Percentiles rank a stretch among this genome's conserved stretches.
Evolutionary conservation across 2,329 filamentous ascomycete genomes (phyloP).

Genomic region (Ceratocystis cacaofunesta): DNA sequence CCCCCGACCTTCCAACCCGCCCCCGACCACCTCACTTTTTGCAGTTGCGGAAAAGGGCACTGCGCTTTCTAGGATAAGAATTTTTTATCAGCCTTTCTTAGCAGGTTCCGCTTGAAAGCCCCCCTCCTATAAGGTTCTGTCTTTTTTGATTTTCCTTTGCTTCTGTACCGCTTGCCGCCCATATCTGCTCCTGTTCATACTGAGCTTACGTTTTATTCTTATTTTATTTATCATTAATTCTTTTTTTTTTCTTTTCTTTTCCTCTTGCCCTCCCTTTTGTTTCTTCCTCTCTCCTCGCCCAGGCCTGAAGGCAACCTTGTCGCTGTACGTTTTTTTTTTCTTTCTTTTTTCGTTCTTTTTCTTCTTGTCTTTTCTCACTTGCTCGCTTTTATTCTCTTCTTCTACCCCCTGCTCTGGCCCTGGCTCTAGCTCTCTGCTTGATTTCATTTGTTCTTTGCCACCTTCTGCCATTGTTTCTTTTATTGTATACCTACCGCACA

Average conservation of each 20-base stretch:
- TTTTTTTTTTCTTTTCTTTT: neutral
- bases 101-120: no score
- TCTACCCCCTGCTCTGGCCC: neutral
- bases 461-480: conserved; percentile 1
- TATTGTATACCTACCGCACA: conserved; percentile 13
- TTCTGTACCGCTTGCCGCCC: neutral
- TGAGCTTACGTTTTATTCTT: neutral
- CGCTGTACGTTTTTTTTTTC: neutral
- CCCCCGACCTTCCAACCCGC: conserved; percentile 7
- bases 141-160: neutral
- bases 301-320: neutral
- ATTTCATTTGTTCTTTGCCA: neutral
- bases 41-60: conserved; percentile 9
- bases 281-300: neutral
- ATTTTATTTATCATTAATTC: neutral
- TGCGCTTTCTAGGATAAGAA: neutral
- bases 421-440: neutral
- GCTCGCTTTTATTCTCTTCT: neutral
- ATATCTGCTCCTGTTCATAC: neutral
- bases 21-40: conserved; percentile 16
- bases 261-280: neutral
- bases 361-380: neutral
- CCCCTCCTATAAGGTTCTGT: no score
- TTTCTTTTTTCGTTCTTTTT: neutral
- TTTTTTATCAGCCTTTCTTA: no score